Percentiles rank a stretch among this genome's conserved stretches.
phyloP scores from a whole-genome alignment of 352 stramenopile genomes.

The Pseudoperonospora humuli region DNA sequence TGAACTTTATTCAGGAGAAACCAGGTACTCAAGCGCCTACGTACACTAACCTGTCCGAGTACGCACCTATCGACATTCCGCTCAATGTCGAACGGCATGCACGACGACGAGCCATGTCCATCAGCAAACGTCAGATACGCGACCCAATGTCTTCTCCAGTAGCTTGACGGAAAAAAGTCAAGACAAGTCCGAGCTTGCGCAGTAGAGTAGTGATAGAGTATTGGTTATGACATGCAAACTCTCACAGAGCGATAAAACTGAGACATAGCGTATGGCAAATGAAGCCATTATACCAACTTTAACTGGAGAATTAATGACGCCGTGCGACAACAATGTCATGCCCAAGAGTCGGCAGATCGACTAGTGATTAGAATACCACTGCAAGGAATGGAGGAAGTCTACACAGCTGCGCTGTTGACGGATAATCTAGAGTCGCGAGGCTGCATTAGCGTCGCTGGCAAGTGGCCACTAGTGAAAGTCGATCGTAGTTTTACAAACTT shows the following conservation, averaged over 20 bases:
- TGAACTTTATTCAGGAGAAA: slow-evolving; percentile 76
- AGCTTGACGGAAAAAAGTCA: slow-evolving; percentile 2
- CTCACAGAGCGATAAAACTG: too few species aligned
- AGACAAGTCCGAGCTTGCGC: neutral
- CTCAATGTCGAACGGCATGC: slow-evolving; percentile 56
- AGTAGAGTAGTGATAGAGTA: slow-evolving; percentile 20
- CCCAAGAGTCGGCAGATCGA: too few species aligned
- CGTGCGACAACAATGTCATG: too few species aligned
- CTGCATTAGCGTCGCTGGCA: slow-evolving; percentile 15
- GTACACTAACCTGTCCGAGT: slow-evolving; percentile 70
- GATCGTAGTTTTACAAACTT: too few species aligned
- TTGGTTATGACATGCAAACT: neutral
- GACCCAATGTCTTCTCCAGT: slow-evolving; percentile 22
- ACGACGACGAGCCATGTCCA: slow-evolving; percentile 52
- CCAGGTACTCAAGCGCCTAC: slow-evolving; percentile 40
- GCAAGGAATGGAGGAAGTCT: slow-evolving; percentile 18
- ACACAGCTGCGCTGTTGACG: slow-evolving; percentile 29
- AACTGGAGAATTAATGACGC: too few species aligned
- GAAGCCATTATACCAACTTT: too few species aligned
- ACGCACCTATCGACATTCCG: slow-evolving; percentile 62
- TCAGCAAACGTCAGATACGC: slow-evolving; percentile 36
- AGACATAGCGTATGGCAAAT: too few species aligned
- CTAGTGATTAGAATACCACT: slow-evolving; percentile 25
- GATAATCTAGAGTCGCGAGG: slow-evolving; percentile 36
- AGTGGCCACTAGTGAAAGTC: too few species aligned